Evolutionary conservation across 2,329 filamentous ascomycete species (phyloP), one percentile per base, ranked within the genome.

Genomic region (Pseudofabraea citricarpa): DNA sequence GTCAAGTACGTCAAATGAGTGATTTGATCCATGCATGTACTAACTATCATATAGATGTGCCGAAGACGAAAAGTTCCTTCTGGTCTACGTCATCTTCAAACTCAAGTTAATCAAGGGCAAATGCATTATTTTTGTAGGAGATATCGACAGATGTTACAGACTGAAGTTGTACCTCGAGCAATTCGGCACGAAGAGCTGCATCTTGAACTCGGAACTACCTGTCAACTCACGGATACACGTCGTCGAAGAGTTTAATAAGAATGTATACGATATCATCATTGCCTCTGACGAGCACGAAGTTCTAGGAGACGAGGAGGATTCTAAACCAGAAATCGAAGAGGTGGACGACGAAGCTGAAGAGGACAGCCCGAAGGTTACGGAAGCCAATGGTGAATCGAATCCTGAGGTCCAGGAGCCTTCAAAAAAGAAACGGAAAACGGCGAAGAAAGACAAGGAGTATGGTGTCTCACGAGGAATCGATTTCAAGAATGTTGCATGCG

Each of bases 231-330:
- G 93, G 47, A 81, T 96, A 29, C 91, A 98, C 61, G 90, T 95
- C 2, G 91, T 98, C 3, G 87, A 97, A 57, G 90, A 97, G 63
- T 98, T 98, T 69, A 98, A 97, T 70, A 87, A 87, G 66, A 87
- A 88, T 41, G 83, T 97, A 6, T 98, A 98, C 73, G 91, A 98
- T 57, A 96, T 97, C 49, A 90, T 98, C 54, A 95, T 98, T 56
- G 93, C 93, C 1, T 90, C 89, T 1, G 93, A 98, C 56, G 90
- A 95, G 61, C 85, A 87, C 52, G 90, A 95, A 60, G 79, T 94
- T 9, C 64, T 95, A 9, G 89, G 86, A 10, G 75, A 80, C 16
- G 79, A 83, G 41, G 60, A 63, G 18, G 50, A 55, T 12, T 46
- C 45, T 19, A 44, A 39, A 38, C 43, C 53, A 16, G 56, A 60